phyloP scores from a whole-genome alignment of 2,329 filamentous ascomycete species.

The Didymella lethalis region DNA sequence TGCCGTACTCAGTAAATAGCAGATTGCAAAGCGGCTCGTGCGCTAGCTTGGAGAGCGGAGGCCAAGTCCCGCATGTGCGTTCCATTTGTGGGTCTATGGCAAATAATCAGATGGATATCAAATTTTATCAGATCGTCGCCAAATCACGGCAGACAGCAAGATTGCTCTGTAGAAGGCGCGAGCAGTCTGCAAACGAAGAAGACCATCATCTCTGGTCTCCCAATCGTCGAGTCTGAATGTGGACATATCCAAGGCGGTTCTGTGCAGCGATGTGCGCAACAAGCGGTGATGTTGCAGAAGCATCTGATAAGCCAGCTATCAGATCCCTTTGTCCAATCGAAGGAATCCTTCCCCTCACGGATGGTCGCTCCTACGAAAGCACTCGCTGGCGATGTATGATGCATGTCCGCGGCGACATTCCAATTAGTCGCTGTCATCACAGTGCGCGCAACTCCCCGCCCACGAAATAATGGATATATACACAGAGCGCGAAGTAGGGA shows the following conservation, averaged over 20 bases:
- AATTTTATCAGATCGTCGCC: slow-evolving; percentile 1
- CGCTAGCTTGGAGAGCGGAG: not conserved
- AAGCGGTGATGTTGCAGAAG: slow-evolving; percentile 5
- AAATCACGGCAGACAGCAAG: not conserved
- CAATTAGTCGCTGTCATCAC: slow-evolving; percentile 6
- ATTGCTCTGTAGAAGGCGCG: not conserved
- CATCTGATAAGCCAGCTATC: slow-evolving; percentile 28
- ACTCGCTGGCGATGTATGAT: slow-evolving; percentile 23
- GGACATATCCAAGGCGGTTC: not conserved
- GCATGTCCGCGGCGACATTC: slow-evolving; percentile 21
- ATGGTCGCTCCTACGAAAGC: slow-evolving; percentile 27
- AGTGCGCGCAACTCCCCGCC: not conserved
- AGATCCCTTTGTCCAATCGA: slow-evolving; percentile 31
- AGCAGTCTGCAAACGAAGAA: not conserved
- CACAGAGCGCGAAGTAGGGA: not conserved
- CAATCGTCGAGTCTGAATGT: not conserved
- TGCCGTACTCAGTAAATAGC: not conserved
- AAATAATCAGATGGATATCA: slow-evolving; percentile 21
- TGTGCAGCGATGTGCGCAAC: not conserved
- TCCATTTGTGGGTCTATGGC: slow-evolving; percentile 1
- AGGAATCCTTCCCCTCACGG: slow-evolving; percentile 24
- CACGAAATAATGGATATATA: not conserved
- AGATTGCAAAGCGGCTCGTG: no score
- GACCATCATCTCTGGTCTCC: no score
- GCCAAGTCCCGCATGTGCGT: slow-evolving; percentile 5